Percentiles rank a stretch among this genome's conserved stretches.
phyloP scores from a whole-genome alignment of 805 yeast genomes.

The Cyberlindnera mycetangii region DNA sequence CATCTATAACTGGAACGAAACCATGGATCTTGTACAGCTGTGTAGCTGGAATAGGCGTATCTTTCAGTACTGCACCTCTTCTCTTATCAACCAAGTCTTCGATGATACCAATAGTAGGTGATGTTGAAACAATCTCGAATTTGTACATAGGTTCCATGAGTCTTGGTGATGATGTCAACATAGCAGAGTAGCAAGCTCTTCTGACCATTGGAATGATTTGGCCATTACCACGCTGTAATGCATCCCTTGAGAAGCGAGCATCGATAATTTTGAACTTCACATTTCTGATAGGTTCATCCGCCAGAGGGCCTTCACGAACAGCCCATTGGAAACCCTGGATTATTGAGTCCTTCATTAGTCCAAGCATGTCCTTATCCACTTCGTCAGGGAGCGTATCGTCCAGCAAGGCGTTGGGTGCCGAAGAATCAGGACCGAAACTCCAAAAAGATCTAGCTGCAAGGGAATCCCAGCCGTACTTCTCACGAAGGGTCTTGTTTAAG shows the following conservation, averaged over 20 bases:
- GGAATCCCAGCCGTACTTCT: slow-evolving; percentile 74
- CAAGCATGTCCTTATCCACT: slow-evolving; percentile 53
- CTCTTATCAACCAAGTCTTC: slow-evolving; percentile 53
- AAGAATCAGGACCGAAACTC: slow-evolving; percentile 64
- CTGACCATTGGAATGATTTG: slow-evolving; percentile 82
- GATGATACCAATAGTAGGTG: slow-evolving; percentile 45
- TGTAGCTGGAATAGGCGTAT: slow-evolving; percentile 67
- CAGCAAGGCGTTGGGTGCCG: slow-evolving; percentile 48
- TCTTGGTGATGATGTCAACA: slow-evolving; percentile 74
- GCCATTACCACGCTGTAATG: slow-evolving; percentile 50
- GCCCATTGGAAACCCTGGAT: slow-evolving; percentile 84
- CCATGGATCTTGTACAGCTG: slow-evolving; percentile 62
- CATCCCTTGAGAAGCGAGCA: slow-evolving; percentile 46
- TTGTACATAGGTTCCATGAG: slow-evolving; percentile 79
- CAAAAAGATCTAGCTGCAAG: slow-evolving; percentile 79
- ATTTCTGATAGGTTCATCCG: slow-evolving; percentile 75
- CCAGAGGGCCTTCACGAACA: slow-evolving; percentile 83
- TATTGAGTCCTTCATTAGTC: slow-evolving; percentile 49
- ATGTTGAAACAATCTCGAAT: slow-evolving; percentile 54
- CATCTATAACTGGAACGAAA: slow-evolving; percentile 81
- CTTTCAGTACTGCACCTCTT: slow-evolving; percentile 59
- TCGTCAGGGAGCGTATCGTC: slow-evolving; percentile 79
- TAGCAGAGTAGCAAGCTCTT: slow-evolving; percentile 79
- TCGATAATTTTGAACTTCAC: slow-evolving; percentile 71
- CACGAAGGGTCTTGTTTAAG: slow-evolving; percentile 53